phyloP scores from a whole-genome alignment of 202 grass and related monocot genomes.

The Saccharum hybrid region DNA sequence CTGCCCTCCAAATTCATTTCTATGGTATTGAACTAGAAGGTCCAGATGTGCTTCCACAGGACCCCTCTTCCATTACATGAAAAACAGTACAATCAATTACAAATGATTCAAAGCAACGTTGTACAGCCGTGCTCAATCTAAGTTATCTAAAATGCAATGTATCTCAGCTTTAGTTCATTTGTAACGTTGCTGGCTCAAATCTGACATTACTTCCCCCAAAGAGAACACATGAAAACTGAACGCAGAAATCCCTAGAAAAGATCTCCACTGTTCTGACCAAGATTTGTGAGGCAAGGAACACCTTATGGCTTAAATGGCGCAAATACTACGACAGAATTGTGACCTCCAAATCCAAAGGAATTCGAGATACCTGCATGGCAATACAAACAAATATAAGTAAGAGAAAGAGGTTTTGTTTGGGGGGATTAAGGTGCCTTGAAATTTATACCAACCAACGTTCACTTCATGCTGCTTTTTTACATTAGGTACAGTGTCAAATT shows the following conservation, averaged over 20 bases:
- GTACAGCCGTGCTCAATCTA: conserved; percentile 40
- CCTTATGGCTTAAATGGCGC: conserved; percentile 92
- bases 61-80: conserved; percentile 43
- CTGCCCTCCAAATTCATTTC: conserved; percentile 28
- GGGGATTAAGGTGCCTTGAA: not conserved
- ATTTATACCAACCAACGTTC: conserved; percentile 80
- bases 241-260: conserved; percentile 27
- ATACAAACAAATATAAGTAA: conserved; percentile 37
- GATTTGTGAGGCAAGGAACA: conserved; percentile 37
- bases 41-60: conserved; percentile 37
- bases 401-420: not conserved
- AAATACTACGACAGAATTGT: conserved; percentile 95
- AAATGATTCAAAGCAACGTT: conserved; percentile 49
- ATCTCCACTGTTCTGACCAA: conserved; percentile 25
- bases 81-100: conserved; percentile 40
- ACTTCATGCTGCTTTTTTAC: conserved; percentile 84
- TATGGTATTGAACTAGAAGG: conserved; percentile 32
- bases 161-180: conserved; percentile 38
- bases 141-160: conserved; percentile 39
- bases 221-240: conserved; percentile 36
- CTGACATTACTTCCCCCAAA: conserved; percentile 29
- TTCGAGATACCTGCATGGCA: conserved; percentile 76
- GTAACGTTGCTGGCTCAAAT: conserved; percentile 29
- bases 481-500: conserved; percentile 92
- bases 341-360: conserved; percentile 97